Percentiles rank a stretch among this genome's conserved stretches.
Evolutionary conservation across 169 alveolate genomes (phyloP).

Genomic region (Cryptosporidium xiaoi): DNA sequence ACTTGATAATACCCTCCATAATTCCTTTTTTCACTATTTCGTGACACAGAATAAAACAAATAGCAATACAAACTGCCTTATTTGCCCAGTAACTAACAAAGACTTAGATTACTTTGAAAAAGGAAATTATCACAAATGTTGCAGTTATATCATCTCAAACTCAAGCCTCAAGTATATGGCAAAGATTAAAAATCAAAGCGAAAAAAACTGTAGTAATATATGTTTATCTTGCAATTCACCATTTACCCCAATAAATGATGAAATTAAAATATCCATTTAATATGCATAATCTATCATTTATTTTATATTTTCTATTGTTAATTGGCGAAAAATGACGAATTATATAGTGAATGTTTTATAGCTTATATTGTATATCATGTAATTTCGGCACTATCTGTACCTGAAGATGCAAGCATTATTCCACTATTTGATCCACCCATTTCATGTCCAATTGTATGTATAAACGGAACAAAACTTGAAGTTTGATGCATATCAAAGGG

Average conservation of each 20-base stretch:
- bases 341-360: too few relatives aligned
- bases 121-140: constrained; percentile 26
- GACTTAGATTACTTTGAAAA: constrained; percentile 53
- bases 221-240: constrained; percentile 34
- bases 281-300: not conserved
- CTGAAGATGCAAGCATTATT: not conserved
- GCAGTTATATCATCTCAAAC: constrained; percentile 40
- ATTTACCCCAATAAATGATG: not conserved
- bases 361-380: too few relatives aligned
- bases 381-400: not conserved
- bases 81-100: constrained; percentile 55
- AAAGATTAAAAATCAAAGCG: not conserved
- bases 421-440: not conserved
- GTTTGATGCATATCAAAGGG: not conserved
- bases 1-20: not conserved
- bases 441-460: too few relatives aligned
- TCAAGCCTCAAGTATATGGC: not conserved
- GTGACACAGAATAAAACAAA: constrained; percentile 25
- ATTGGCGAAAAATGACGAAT: too few relatives aligned
- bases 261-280: constrained; percentile 14
- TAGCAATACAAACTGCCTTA: constrained; percentile 15
- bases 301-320: not conserved
- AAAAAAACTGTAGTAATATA: not conserved
- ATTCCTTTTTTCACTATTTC: not conserved
- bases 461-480: not conserved